phyloP scores from a whole-genome alignment of 148 eudicot species.

The Gaultheria prostrata region DNA sequence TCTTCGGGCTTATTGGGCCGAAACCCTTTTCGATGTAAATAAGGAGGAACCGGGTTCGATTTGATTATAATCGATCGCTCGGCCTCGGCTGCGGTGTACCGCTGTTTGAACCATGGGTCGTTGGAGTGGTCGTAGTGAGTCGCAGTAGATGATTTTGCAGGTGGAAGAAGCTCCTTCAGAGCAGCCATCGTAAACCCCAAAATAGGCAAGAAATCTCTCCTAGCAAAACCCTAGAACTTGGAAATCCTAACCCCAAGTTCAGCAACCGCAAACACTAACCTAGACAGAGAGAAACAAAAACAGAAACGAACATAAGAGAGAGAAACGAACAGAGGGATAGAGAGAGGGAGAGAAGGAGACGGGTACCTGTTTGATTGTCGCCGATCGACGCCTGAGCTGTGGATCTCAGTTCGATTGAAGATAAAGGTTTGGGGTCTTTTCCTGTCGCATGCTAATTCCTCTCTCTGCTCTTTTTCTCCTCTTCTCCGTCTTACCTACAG shows the following conservation, averaged over 20 bases:
- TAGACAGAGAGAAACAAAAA: background rate
- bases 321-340: background rate
- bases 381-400: too few species aligned
- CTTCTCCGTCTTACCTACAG: too few species aligned
- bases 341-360: background rate
- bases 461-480: too few species aligned
- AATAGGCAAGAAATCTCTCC: background rate
- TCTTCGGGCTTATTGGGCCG: conserved; percentile 68
- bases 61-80: conserved; percentile 47
- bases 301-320: background rate
- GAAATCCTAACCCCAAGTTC: background rate
- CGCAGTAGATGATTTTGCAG: conserved; percentile 45
- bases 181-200: conserved; percentile 42
- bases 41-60: conserved; percentile 46
- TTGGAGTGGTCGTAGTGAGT: conserved; percentile 61
- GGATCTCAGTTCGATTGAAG: too few species aligned
- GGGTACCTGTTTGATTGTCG: background rate
- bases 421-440: too few species aligned
- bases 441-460: too few species aligned
- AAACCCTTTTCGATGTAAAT: conserved; percentile 57
- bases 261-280: background rate
- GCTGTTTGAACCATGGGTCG: conserved; percentile 82
- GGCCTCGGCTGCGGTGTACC: conserved; percentile 54
- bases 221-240: background rate
- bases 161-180: conserved; percentile 60